Evolutionary conservation across 2,329 filamentous ascomycete genomes (phyloP).

Genomic region (Pseudocercospora vitis): DNA sequence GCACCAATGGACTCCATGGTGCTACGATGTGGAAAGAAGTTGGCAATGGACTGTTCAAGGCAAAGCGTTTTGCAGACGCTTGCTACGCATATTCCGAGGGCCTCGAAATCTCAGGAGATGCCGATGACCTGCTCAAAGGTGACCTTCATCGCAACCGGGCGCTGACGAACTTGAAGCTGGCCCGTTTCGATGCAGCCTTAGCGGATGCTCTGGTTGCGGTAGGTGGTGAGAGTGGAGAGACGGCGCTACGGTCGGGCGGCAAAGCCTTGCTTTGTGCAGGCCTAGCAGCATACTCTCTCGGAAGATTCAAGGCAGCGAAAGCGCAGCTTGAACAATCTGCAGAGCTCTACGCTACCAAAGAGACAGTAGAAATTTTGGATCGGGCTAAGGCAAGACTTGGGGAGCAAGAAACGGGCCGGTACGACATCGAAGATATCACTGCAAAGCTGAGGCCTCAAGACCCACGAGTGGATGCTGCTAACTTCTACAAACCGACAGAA

Average conservation of each 20-base stretch:
- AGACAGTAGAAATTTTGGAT: background rate
- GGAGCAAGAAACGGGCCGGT: slow-evolving; percentile 26
- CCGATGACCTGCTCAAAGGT: background rate
- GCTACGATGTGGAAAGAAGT: too few species aligned
- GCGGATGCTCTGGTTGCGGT: too few species aligned
- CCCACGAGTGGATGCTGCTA: background rate
- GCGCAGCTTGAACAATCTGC: slow-evolving; percentile 17
- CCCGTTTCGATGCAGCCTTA: slow-evolving; percentile 24
- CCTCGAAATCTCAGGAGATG: background rate
- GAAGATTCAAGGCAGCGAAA: slow-evolving; percentile 18
- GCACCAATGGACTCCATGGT: background rate
- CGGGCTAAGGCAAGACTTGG: background rate
- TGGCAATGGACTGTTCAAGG: background rate
- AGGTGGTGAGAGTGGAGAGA: too few species aligned
- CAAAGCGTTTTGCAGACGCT: background rate
- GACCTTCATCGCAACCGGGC: slow-evolving; percentile 31
- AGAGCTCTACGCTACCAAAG: slow-evolving; percentile 13
- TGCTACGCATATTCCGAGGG: background rate
- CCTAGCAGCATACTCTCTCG: slow-evolving; percentile 29
- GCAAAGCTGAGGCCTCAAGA: background rate
- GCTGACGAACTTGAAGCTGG: slow-evolving; percentile 21
- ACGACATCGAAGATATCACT: slow-evolving; percentile 27
- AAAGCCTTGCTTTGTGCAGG: slow-evolving; percentile 32
- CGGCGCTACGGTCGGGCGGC: slow-evolving; percentile 14
- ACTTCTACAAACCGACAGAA: background rate